phyloP scores from a whole-genome alignment of 495 filamentous ascomycete species.

The Hypoxylon intermedium region DNA sequence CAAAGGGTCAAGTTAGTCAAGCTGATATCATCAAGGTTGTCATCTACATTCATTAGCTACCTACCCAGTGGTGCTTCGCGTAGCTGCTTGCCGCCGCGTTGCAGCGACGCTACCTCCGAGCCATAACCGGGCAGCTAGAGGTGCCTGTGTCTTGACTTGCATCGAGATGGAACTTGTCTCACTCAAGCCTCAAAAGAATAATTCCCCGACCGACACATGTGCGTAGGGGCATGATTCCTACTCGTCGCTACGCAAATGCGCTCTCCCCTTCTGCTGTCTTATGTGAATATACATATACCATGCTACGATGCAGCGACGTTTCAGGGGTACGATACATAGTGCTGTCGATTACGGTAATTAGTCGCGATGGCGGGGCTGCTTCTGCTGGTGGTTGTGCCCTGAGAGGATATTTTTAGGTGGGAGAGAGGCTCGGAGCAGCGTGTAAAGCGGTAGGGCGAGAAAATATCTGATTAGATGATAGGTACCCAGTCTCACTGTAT shows the following conservation, averaged over 20 bases:
- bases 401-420: conserved; percentile 15
- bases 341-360: conserved; percentile 31
- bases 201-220: conserved; percentile 36
- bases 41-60: no score
- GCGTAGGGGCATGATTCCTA: conserved; percentile 25
- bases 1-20: no score
- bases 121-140: no score
- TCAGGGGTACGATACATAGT: conserved; percentile 24
- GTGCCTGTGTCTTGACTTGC: no score
- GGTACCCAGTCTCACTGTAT: conserved; percentile 5
- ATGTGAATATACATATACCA: conserved; percentile 2
- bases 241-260: conserved; percentile 48
- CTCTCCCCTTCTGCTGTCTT: conserved; percentile 9
- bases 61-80: no score
- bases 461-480: conserved; percentile 6
- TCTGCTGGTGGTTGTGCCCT: no score
- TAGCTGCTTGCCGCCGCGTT: no score
- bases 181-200: conserved; percentile 32
- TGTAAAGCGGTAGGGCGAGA: conserved; percentile 26
- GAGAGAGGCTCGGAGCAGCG: conserved; percentile 22
- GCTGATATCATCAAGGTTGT: no score
- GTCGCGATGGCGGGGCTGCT: background rate
- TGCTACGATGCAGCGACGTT: conserved; percentile 13
- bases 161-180: no score
- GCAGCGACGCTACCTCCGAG: no score